Evolutionary conservation across 805 yeast species (phyloP).

Genomic region (Metahyphopichia silvanorum): DNA sequence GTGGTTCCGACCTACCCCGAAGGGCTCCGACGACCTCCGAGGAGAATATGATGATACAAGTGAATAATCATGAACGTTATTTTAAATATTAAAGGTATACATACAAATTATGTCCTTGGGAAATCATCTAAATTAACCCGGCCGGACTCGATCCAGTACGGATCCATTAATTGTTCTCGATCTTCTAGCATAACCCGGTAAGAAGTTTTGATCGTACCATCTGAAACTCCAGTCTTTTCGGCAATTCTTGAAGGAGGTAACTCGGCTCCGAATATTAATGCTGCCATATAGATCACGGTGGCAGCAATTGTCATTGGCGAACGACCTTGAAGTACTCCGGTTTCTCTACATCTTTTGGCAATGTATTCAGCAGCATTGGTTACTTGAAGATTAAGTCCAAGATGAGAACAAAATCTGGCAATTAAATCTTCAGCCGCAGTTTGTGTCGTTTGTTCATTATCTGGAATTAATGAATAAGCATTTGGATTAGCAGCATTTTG

Average conservation of each 20-base stretch:
- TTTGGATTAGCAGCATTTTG: conserved; percentile 53
- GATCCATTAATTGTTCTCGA: conserved; percentile 63
- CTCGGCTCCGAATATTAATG: conserved; percentile 78
- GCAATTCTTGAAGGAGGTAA: conserved; percentile 78
- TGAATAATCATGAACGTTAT: no score
- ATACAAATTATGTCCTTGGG: conserved; percentile 13
- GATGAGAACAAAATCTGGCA: conserved; percentile 92
- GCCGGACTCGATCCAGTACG: conserved; percentile 69
- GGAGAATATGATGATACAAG: no score
- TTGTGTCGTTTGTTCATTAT: conserved; percentile 67
- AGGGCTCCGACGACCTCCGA: no score
- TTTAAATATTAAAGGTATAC: no score
- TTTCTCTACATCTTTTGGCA: conserved; percentile 84
- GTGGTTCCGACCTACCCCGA: no score
- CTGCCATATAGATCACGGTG: conserved; percentile 92
- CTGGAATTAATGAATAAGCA: conserved; percentile 39
- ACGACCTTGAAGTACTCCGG: conserved; percentile 92
- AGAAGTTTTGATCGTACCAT: conserved; percentile 93
- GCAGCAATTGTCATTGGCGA: conserved; percentile 98
- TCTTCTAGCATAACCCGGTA: conserved; percentile 80
- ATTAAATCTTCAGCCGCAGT: conserved; percentile 92
- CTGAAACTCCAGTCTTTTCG: conserved; percentile 92
- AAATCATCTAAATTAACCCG: conserved; percentile 51
- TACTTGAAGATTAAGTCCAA: conserved; percentile 81
- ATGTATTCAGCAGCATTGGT: conserved; percentile 92